A percentile compares a stretch with the other conserved stretches of the same genome.
phyloP scores from a whole-genome alignment of 2,329 filamentous ascomycete species.

The Xylaria sp. region DNA sequence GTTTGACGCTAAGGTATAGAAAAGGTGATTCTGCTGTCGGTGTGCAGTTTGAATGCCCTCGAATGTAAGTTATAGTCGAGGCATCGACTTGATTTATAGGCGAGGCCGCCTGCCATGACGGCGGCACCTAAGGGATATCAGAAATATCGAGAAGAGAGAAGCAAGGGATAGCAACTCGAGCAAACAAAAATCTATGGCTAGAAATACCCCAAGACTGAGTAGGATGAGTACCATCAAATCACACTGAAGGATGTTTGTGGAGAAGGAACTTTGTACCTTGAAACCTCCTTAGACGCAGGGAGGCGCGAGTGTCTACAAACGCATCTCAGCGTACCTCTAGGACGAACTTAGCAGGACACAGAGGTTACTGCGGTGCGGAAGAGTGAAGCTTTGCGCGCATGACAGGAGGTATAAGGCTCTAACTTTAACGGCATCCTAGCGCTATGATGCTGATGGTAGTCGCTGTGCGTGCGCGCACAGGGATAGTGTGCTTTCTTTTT shows the following conservation, averaged over 20 bases:
- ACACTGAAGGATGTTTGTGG: slow-evolving; percentile 25
- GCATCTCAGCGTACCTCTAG: slow-evolving; percentile 24
- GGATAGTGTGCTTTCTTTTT: slow-evolving; percentile 21
- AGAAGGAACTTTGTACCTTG: slow-evolving; percentile 23
- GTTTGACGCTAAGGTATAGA: background rate
- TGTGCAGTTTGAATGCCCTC: background rate
- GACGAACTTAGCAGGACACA: slow-evolving; percentile 7
- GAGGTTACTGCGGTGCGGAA: background rate
- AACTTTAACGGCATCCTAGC: slow-evolving; percentile 5
- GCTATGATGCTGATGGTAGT: slow-evolving; percentile 13
- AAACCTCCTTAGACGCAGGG: slow-evolving; percentile 15
- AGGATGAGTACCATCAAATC: slow-evolving; percentile 22
- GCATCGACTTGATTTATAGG: slow-evolving; percentile 29
- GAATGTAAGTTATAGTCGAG: slow-evolving; percentile 10
- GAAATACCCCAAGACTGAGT: slow-evolving; percentile 2
- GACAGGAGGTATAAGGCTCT: slow-evolving; percentile 12
- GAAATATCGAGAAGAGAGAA: slow-evolving; percentile 2
- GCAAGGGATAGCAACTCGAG: background rate
- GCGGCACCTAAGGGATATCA: background rate
- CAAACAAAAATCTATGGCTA: background rate
- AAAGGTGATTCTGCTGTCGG: background rate
- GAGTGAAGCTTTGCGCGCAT: slow-evolving; percentile 3
- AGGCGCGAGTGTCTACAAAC: slow-evolving; percentile 22
- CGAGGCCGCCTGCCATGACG: slow-evolving; percentile 4
- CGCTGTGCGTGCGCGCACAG: slow-evolving; percentile 6